Base-by-base conservation (phyloP, 352 stramenopile genomes). In the Phytopythium ostracodes region DNA sequence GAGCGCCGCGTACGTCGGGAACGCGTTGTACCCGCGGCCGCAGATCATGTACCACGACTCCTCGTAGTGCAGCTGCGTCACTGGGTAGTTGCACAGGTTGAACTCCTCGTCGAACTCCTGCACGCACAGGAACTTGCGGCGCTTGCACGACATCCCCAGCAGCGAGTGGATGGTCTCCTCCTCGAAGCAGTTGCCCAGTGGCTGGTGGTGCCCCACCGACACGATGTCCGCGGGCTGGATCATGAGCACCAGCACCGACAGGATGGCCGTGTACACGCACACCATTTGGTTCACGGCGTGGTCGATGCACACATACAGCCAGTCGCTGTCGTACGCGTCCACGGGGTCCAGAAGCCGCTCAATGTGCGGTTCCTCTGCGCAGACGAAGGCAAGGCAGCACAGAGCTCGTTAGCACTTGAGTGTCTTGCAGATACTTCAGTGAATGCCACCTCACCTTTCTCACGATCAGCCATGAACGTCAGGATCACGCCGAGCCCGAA, bases 31-130 rank as follows among this genome's bases (percentile, higher is more conserved):
- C 51, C 74, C 70, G 42, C 82, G 81, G 27, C 85, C 85, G 70
- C 85, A 94, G 66, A 94, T 88, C 76, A 89, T 91, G 70, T 92
- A 94, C 83, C 81, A 92, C 50, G 76, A 81, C 57, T 92, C 77
- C 58, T 91, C 74, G 54, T 84, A 83, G 46, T 78, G 63, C 65
- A 92, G 60, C 65, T 92, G 82, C n/a, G 79, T 76, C 59, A 88
- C 64, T 0, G 85, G 85, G 63, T 88, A 88, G 64, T 89, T 90
- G 75, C 85, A 94, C 27, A 94, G 49, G 50, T 87, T 91, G 50
- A 89, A 94, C 62, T 88, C 83, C 63, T 92, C 85, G n/a, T 94
- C 79, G 52, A 85, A 94, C 57, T 91, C 79, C 43, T 89, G 71
- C 33, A 87, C 73, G 64, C 85, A 94, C 24, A 94, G 64, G 38